These are phyloP conservation scores for Breynia disticha DNA, from an alignment of 441 rosid genomes.

Conservation along the genomic window DNA sequence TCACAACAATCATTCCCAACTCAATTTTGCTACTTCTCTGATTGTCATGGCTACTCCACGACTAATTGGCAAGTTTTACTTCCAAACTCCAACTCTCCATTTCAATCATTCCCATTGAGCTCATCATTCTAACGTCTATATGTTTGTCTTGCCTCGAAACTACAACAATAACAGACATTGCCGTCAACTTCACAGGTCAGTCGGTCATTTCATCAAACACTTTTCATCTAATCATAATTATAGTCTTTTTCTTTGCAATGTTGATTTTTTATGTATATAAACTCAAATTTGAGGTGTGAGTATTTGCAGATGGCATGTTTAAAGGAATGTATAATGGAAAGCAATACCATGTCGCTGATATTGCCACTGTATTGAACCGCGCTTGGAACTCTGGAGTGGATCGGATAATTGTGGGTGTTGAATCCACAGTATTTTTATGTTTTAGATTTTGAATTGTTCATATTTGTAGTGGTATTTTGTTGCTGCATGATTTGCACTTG, in stretches of 20 bases:
- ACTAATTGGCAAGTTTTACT: not conserved
- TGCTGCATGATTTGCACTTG: not conserved
- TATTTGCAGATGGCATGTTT: conserved; percentile 79
- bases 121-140: not conserved
- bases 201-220: conserved; percentile 56
- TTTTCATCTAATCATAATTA: conserved; percentile 4
- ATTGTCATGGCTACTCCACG: not conserved
- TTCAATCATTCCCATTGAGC: not conserved
- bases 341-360: conserved; percentile 66
- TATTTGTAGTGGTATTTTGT: not conserved
- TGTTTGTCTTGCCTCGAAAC: not conserved
- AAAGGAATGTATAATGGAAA: conserved; percentile 83
- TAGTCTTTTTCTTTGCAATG: conserved; percentile 4
- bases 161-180: conserved; percentile 53
- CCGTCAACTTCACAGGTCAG: conserved; percentile 91
- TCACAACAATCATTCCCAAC: too few relatives aligned
- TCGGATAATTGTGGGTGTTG: conserved; percentile 55
- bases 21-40: too few relatives aligned
- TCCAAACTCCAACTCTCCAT: not conserved
- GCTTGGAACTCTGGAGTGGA: conserved; percentile 97
- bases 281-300: conserved; percentile 1
- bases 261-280: not conserved
- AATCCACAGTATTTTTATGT: too few relatives aligned
- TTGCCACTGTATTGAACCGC: conserved; percentile 60
- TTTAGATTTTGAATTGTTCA: not conserved